Evolutionary conservation across 441 rosid species (phyloP).

Genomic region (Lepidium campestre): DNA sequence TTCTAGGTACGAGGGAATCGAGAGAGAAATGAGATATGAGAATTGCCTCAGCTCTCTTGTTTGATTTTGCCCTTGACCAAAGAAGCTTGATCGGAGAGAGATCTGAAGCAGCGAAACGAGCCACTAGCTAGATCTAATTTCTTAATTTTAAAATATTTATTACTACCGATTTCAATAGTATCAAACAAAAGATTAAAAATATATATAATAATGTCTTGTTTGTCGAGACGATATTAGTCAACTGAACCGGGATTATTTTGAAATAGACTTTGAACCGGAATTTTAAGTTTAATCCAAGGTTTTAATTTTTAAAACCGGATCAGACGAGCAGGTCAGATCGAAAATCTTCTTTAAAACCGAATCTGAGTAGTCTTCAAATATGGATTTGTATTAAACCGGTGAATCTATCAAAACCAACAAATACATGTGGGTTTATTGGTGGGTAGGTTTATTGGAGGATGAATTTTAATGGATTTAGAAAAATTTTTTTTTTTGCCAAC

Average conservation of each 20-base stretch:
- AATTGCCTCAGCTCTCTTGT: slow-evolving; percentile 10
- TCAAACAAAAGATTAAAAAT: background rate
- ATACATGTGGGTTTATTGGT: no score
- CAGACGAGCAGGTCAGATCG: no score
- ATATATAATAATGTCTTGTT: background rate
- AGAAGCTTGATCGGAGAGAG: slow-evolving; percentile 20
- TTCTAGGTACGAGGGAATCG: background rate
- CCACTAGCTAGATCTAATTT: slow-evolving; percentile 27
- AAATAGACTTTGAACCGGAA: no score
- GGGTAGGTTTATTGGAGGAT: no score
- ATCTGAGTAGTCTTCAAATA: no score
- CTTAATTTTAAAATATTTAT: background rate
- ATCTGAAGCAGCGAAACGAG: slow-evolving; percentile 26
- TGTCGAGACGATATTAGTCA: background rate
- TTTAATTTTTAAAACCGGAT: no score
- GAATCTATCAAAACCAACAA: no score
- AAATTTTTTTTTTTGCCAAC: no score
- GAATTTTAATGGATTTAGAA: no score
- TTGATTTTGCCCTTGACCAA: background rate
- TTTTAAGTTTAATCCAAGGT: no score
- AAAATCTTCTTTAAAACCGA: no score
- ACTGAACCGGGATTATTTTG: background rate
- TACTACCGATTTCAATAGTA: background rate
- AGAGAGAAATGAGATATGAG: slow-evolving; percentile 8
- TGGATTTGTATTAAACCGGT: no score